phyloP scores from a whole-genome alignment of 768 basidiomycete species.

The Candolleomyces efflorescens region DNA sequence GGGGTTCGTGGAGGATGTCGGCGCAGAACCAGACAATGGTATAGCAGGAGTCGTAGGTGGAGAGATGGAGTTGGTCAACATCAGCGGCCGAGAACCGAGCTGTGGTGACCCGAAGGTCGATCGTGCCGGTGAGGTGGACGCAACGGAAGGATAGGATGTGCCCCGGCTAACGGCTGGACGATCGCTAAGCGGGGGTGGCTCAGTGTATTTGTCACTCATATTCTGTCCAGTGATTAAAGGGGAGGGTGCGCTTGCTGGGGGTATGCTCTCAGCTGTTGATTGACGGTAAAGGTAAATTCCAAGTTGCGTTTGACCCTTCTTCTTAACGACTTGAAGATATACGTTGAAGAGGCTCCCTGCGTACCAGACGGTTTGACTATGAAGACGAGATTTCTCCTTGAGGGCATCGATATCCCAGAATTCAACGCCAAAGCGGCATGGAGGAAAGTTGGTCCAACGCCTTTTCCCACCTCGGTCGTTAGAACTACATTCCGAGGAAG shows the following conservation, averaged over 20 bases:
- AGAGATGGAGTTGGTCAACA: slow-evolving; percentile 15
- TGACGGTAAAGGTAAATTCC: slow-evolving; percentile 90
- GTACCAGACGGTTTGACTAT: slow-evolving; percentile 87
- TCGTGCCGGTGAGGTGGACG: slow-evolving; percentile 2
- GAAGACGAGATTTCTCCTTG: slow-evolving; percentile 78
- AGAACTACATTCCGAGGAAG: slow-evolving; percentile 36
- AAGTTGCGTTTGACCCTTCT: slow-evolving; percentile 70
- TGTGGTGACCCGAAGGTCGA: neutral
- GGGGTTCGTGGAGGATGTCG: slow-evolving; percentile 12
- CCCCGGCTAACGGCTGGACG: slow-evolving; percentile 1
- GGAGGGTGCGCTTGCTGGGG: slow-evolving; percentile 59
- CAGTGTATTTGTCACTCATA: neutral
- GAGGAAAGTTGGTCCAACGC: slow-evolving; percentile 69
- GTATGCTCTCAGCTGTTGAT: slow-evolving; percentile 73
- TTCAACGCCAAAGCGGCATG: slow-evolving; percentile 83
- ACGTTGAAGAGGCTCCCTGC: slow-evolving; percentile 86
- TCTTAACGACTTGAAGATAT: slow-evolving; percentile 83
- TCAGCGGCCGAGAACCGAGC: neutral
- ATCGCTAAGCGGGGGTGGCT: neutral
- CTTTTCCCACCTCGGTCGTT: slow-evolving; percentile 41
- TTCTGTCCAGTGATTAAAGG: slow-evolving; percentile 6
- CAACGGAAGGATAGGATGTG: slow-evolving; percentile 3
- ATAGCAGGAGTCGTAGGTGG: slow-evolving; percentile 20
- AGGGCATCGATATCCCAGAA: slow-evolving; percentile 84
- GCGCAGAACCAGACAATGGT: slow-evolving; percentile 12